Evolutionary conservation across 495 filamentous ascomycete genomes (phyloP), one percentile per base, ranked within the genome.

Genomic region (Neurospora discreta): DNA sequence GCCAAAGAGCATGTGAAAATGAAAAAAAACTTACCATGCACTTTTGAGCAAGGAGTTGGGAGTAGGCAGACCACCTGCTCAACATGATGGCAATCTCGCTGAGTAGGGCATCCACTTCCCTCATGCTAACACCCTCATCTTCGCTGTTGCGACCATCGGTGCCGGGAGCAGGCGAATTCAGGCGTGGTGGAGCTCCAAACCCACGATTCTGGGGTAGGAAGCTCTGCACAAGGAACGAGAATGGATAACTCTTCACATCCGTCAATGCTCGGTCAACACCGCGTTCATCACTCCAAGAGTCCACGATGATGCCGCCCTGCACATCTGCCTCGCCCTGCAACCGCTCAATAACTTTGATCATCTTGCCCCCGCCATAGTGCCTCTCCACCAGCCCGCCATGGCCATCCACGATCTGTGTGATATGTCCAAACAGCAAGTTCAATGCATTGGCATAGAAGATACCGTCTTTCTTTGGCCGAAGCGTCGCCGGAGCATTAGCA

Each of bases 221-320:
- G 78, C 93, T 97, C 82, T 98, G 94, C 1, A 98, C 94, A 67
- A 99, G 82, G 77, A 98, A 99, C 0, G 93, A 95, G 78, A 97
- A 99, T 9, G 95, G 95, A 80, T 99, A 99, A 30, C 93, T 95
- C 82, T 93, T 97, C 78, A 97, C 91, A 77, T 99, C 95, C 11
- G 92, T 98, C 74, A 99, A 83, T 76, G 90, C 92, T 74, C 94
- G 86, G 77, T 93, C 91, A 36, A 99, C 87, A 44, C 84, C 87
- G 67, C 92, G 87, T 78, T 98, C 95, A 74, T 99, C 95, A 69
- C 89, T 88, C 93, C 94, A 99, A 26, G 94, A 95, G 80, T 99
- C 95, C 38, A 99, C 81, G 43, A 99, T 89, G 74, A 98, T 97
- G 71, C 95, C 96, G n/a, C 95, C 95, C 82, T 98, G 96, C 39